Evolutionary conservation across 2,329 filamentous ascomycete species (phyloP).

Genomic region (Trichophyton simii): DNA sequence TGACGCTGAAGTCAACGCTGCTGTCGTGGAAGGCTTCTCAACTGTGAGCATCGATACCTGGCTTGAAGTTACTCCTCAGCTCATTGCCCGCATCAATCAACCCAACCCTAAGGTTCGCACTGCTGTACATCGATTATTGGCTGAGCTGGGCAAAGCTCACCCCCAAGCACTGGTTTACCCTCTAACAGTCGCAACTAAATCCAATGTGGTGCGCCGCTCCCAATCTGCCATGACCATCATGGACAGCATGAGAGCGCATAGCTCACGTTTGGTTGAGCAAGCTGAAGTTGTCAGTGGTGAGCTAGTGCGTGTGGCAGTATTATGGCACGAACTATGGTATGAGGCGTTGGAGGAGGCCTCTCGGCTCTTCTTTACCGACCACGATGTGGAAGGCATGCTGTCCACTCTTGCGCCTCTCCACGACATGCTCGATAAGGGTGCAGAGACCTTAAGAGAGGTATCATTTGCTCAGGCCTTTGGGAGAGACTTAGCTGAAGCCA

Average conservation of each 20-base stretch:
- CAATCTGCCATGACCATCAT: constrained; percentile 86
- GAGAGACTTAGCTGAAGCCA: constrained; percentile 83
- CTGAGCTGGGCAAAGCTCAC: constrained; percentile 85
- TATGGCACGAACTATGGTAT: constrained; percentile 99
- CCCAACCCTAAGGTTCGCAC: constrained; percentile 78
- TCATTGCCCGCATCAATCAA: constrained; percentile 96
- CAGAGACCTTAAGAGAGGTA: constrained; percentile 86
- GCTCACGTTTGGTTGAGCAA: constrained; percentile 81
- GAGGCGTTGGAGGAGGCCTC: constrained; percentile 95
- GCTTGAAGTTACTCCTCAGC: constrained; percentile 94
- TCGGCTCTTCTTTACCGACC: constrained; percentile 89
- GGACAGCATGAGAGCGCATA: constrained; percentile 96
- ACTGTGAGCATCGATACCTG: constrained; percentile 94
- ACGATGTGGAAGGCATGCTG: constrained; percentile 98
- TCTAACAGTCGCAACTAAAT: constrained; percentile 96
- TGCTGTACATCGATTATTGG: constrained; percentile 81
- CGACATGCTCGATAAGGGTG: constrained; percentile 77
- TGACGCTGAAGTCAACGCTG: constrained; percentile 71
- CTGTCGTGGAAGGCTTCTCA: constrained; percentile 79
- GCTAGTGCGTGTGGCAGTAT: constrained; percentile 85
- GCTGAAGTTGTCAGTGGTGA: constrained; percentile 92
- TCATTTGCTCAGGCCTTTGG: constrained; percentile 97
- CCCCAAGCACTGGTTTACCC: constrained; percentile 95
- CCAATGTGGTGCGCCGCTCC: constrained; percentile 69
- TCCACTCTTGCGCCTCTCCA: constrained; percentile 79